phyloP scores from a whole-genome alignment of 805 yeast species.

The Myxozyma vanderwaltii region DNA sequence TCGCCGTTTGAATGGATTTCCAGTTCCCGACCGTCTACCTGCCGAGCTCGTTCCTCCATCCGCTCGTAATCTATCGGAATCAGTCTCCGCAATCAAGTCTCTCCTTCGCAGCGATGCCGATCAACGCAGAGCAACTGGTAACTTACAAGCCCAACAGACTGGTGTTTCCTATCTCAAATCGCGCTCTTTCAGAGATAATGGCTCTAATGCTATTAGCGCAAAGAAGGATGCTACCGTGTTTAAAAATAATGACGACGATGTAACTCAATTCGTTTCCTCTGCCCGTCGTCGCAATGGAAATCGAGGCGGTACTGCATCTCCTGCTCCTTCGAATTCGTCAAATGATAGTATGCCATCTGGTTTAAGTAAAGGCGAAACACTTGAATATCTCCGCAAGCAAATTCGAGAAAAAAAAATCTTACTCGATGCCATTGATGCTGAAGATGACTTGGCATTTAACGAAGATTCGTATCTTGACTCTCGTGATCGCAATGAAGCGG shows the following conservation, averaged over 20 bases:
- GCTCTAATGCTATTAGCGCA: conserved; percentile 39
- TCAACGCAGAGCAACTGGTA: conserved; percentile 33
- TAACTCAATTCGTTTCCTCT: conserved; percentile 59
- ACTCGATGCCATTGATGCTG: conserved; percentile 70
- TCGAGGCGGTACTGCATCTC: conserved; percentile 1
- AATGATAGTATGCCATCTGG: conserved; percentile 1
- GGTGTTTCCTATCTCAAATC: conserved; percentile 41
- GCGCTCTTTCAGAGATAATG: conserved; percentile 41
- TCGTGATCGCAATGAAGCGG: conserved; percentile 58
- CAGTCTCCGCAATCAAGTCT: conserved; percentile 69
- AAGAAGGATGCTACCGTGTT: conserved; percentile 56
- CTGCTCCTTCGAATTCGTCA: conserved; percentile 5
- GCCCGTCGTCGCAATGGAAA: conserved; percentile 48
- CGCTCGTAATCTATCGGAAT: conserved; percentile 68
- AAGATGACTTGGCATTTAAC: conserved; percentile 48
- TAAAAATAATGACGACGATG: conserved; percentile 72
- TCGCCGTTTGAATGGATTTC: conserved; percentile 83
- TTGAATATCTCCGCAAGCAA: conserved; percentile 61
- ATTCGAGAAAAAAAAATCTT: conserved; percentile 72
- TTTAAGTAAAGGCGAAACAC: conserved; percentile 39
- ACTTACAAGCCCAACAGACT: conserved; percentile 36
- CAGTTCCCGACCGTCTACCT: conserved; percentile 80
- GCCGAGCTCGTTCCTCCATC: conserved; percentile 91
- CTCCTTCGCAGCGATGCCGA: conserved; percentile 51
- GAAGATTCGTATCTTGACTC: conserved; percentile 45